These are phyloP conservation scores for Salvia rosmarinus DNA, from an alignment of 257 asterid genomes.

Conservation along the genomic window DNA sequence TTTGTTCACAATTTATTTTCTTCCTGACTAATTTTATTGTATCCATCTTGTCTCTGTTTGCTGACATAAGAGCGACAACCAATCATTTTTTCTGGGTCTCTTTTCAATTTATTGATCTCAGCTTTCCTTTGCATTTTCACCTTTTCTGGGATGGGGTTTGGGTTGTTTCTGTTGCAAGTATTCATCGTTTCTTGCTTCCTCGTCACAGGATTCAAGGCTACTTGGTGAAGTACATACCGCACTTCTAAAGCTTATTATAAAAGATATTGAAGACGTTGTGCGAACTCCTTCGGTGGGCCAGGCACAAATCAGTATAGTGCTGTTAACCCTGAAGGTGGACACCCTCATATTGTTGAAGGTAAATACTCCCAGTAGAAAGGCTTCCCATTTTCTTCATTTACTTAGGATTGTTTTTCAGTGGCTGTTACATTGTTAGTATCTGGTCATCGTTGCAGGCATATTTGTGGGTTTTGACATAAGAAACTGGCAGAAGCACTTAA, in stretches of 20 bases:
- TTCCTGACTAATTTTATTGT: neutral
- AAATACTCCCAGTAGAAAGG: conserved; percentile 36
- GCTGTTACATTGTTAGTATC: conserved; percentile 34
- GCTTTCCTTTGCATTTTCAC: neutral
- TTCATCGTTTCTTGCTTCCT: conserved; percentile 3
- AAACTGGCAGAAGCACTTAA: conserved; percentile 88
- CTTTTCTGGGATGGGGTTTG: neutral
- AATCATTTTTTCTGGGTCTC: neutral
- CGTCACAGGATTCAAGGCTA: conserved; percentile 85
- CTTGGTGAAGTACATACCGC: conserved; percentile 85
- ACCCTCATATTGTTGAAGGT: conserved; percentile 96
- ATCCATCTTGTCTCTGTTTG: neutral
- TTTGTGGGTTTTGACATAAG: conserved; percentile 91
- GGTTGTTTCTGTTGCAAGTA: conserved; percentile 15
- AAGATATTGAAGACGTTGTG: conserved; percentile 96
- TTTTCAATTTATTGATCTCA: neutral
- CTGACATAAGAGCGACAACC: neutral
- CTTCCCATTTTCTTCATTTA: neutral
- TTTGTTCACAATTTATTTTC: neutral
- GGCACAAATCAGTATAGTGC: conserved; percentile 98
- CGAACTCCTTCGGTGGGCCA: conserved; percentile 98
- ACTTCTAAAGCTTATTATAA: conserved; percentile 73
- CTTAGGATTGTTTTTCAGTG: neutral
- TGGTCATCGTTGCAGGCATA: conserved; percentile 65
- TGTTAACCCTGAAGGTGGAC: conserved; percentile 98